Base-by-base conservation (phyloP, 305 asterid species). In the Stenogyne calaminthoides region DNA sequence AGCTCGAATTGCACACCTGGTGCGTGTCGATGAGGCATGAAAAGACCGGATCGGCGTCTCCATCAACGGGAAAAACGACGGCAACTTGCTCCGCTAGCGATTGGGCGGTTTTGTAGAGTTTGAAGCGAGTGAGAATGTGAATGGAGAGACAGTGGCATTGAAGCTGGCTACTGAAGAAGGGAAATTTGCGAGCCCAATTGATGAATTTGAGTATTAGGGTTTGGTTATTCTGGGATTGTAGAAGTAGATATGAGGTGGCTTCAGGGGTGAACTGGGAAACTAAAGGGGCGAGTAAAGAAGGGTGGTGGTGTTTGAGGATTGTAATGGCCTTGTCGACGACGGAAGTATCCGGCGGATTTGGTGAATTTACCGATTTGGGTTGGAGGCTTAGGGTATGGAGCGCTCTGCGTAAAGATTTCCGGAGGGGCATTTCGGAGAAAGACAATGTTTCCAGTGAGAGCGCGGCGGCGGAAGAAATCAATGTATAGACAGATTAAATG, bases 91-190 rank as follows among this genome's bases (percentile, higher is more conserved):
- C 85, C 32, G 91, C 93, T 10, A 93, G 70, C 34, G 88, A 81
- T 52, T 81, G 91, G 10, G 97, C 95, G 3, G 86, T 67, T 70
- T 84, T 89, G 82, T 87, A 93, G 78, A 78, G 86, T 57, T 88
- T 90, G 87, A 86, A 87, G 55, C 93, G 87, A 12, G 89, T 89
- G 77, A 92, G 97, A 64, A 86, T 88, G 85, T 92, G 98, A 74
- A 90, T 78, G 5, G 93, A 76, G 70, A 89, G 78, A 54, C 93
- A 89, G 11, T 76, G 80, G 84, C 91, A 88, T 14, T 78, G 88
- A 29, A 91, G 88, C 49, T 92, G 80, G 76, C 67, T 34, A 42
- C 51, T 77, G 72, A 93, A 93, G 77, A 93, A 89, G 47, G 86
- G 95, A 27, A 54, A 80, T 51, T 64, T 67, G 61, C 85, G 87